Evolutionary conservation across 805 yeast species (phyloP).

Genomic region (Candida pseudofarinosa): DNA sequence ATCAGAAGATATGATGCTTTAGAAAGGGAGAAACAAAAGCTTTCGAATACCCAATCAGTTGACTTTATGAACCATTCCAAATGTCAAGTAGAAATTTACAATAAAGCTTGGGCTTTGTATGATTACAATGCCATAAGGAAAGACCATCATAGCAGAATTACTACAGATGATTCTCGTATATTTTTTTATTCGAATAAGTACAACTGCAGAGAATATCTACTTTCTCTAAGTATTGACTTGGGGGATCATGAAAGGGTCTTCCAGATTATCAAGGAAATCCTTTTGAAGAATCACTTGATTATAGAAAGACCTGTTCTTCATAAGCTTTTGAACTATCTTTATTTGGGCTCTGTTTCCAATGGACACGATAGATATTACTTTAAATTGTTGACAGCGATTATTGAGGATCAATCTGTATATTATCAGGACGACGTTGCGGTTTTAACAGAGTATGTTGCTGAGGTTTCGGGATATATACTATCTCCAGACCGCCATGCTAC

Average conservation of each 20-base stretch:
- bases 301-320: slow-evolving; percentile 24
- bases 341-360: slow-evolving; percentile 19
- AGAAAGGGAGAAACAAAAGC: slow-evolving; percentile 1
- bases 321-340: slow-evolving; percentile 27
- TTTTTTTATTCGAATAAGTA: slow-evolving; percentile 4
- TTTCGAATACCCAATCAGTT: background rate
- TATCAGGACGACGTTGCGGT: slow-evolving; percentile 16
- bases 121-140: slow-evolving; percentile 32
- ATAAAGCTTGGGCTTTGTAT: slow-evolving; percentile 28
- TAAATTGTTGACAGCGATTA: slow-evolving; percentile 27
- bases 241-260: slow-evolving; percentile 32
- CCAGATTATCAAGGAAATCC: slow-evolving; percentile 33
- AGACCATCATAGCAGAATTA: slow-evolving; percentile 21
- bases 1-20: slow-evolving; percentile 17
- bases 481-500: slow-evolving; percentile 11
- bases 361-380: slow-evolving; percentile 23
- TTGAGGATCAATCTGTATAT: slow-evolving; percentile 31
- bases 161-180: slow-evolving; percentile 6
- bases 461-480: slow-evolving; percentile 20
- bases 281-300: slow-evolving; percentile 27
- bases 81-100: slow-evolving; percentile 12
- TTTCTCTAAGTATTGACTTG: slow-evolving; percentile 28
- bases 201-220: slow-evolving; percentile 25
- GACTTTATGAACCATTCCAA: slow-evolving; percentile 5
- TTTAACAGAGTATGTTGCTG: slow-evolving; percentile 29